Conservation (phyloP, 2,329 filamentous ascomycete genomes). For the Diaporthe ilicicola region DNA sequence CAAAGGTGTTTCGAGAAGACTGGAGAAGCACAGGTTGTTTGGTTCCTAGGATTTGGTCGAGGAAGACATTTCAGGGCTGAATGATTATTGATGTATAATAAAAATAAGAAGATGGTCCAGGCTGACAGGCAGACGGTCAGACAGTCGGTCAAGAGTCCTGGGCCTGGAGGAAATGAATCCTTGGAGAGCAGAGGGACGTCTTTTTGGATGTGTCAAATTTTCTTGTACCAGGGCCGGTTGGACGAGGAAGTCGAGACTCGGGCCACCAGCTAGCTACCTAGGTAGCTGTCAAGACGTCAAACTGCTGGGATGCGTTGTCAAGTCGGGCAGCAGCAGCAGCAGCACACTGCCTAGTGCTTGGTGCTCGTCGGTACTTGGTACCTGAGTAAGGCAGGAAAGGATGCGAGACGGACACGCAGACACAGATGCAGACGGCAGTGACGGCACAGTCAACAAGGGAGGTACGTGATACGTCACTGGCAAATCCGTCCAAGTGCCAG, state of each 20-base stretch:
- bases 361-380: not conserved
- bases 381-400: slow-evolving; percentile 11
- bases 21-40: not conserved
- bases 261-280: not conserved
- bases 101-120: not conserved
- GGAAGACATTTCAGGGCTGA: slow-evolving; percentile 3
- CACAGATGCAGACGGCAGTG: slow-evolving; percentile 1
- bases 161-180: not conserved
- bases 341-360: not conserved
- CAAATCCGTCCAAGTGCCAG: not conserved
- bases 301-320: not conserved
- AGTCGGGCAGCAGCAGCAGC: not conserved
- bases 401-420: slow-evolving; percentile 1
- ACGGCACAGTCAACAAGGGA: slow-evolving; percentile 4
- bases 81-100: not conserved
- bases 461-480: slow-evolving; percentile 5
- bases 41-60: not conserved
- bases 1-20: not conserved
- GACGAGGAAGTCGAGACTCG: not conserved
- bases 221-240: not conserved
- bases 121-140: not conserved
- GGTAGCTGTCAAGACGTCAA: not conserved
- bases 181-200: not conserved
- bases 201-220: slow-evolving; percentile 10
- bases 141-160: not conserved